Percentiles rank a stretch among this genome's conserved stretches.
Evolutionary conservation across 164 flowering plant genomes (phyloP).

Genomic region (Aristolochia contorta): DNA sequence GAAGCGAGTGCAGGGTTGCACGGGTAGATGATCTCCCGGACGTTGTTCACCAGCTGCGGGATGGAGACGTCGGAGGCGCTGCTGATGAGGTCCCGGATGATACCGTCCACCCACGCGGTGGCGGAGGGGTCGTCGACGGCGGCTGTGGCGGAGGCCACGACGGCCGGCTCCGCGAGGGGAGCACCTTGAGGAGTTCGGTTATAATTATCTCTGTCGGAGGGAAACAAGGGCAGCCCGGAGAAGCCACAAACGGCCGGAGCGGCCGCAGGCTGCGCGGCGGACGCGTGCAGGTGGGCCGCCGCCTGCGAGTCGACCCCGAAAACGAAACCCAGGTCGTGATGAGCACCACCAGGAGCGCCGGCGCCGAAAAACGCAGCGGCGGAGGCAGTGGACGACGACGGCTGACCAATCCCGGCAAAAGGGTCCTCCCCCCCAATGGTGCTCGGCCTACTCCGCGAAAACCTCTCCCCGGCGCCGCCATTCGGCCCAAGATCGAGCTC

Average conservation of each 20-base stretch:
- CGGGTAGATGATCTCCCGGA: slow-evolving; percentile 79
- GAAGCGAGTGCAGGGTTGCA: slow-evolving; percentile 81
- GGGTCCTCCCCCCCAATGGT: not conserved
- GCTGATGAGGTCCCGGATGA: slow-evolving; percentile 70
- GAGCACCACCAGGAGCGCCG: not conserved
- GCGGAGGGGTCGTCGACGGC: slow-evolving; percentile 33
- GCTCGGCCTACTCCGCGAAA: slow-evolving; percentile 20
- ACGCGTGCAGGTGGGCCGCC: slow-evolving; percentile 2
- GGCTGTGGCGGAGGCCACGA: slow-evolving; percentile 2
- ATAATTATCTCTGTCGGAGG: slow-evolving; percentile 37
- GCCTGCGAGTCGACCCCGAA: slow-evolving; percentile 3
- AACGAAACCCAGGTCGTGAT: slow-evolving; percentile 1
- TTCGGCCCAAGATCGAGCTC: slow-evolving; percentile 39
- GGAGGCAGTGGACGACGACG: not conserved
- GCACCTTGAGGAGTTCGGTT: not conserved
- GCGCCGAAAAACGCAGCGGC: not conserved
- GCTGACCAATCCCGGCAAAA: slow-evolving; percentile 2
- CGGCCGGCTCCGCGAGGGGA: slow-evolving; percentile 23
- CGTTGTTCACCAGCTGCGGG: slow-evolving; percentile 90
- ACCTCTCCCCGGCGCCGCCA: slow-evolving; percentile 13
- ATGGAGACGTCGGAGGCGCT: slow-evolving; percentile 53
- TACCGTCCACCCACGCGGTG: slow-evolving; percentile 80
- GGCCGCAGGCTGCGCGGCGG: slow-evolving; percentile 4
- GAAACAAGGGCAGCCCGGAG: slow-evolving; percentile 79
- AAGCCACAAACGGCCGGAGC: slow-evolving; percentile 64